Conservation (phyloP, 208 protist genomes). For the Herpetomonas tarakana region DNA sequence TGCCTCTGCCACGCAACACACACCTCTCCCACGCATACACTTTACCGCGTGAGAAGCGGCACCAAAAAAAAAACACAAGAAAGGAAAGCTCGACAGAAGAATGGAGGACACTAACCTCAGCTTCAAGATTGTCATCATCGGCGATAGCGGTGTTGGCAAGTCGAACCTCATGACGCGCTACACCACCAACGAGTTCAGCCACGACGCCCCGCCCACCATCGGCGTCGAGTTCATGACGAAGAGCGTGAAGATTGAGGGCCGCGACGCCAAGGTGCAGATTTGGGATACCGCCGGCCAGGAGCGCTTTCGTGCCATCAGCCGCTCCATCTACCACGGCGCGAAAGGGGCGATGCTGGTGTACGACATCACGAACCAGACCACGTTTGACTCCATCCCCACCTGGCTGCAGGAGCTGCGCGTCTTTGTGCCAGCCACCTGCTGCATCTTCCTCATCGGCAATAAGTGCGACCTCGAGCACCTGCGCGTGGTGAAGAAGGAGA, state of each 20-base stretch:
- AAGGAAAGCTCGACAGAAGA: too few relatives aligned
- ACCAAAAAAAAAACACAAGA: too few relatives aligned
- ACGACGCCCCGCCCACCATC: conserved; percentile 90
- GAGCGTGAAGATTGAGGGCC: conserved; percentile 89
- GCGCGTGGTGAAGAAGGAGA: conserved; percentile 93
- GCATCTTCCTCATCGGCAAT: conserved; percentile 99
- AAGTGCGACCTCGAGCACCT: conserved; percentile 95
- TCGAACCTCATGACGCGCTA: conserved; percentile 89
- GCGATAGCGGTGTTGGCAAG: conserved; percentile 91
- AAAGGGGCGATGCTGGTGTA: conserved; percentile 99
- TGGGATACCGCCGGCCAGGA: conserved; percentile 99
- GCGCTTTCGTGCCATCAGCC: conserved; percentile 98
- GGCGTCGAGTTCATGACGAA: conserved; percentile 94
- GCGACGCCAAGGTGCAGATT: conserved; percentile 98
- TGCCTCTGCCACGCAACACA: too few relatives aligned
- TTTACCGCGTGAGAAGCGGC: too few relatives aligned
- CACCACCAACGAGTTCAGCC: conserved; percentile 86
- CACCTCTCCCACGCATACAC: too few relatives aligned
- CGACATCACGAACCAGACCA: conserved; percentile 97
- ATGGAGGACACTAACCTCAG: conserved; percentile 89
- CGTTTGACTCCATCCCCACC: conserved; percentile 97
- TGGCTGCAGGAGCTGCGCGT: conserved; percentile 98
- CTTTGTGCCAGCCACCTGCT: conserved; percentile 95
- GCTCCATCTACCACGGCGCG: conserved; percentile 96
- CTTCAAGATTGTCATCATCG: conserved; percentile 95